Conservation (phyloP, 352 stramenopile species). For the Phytophthora vignae region DNA sequence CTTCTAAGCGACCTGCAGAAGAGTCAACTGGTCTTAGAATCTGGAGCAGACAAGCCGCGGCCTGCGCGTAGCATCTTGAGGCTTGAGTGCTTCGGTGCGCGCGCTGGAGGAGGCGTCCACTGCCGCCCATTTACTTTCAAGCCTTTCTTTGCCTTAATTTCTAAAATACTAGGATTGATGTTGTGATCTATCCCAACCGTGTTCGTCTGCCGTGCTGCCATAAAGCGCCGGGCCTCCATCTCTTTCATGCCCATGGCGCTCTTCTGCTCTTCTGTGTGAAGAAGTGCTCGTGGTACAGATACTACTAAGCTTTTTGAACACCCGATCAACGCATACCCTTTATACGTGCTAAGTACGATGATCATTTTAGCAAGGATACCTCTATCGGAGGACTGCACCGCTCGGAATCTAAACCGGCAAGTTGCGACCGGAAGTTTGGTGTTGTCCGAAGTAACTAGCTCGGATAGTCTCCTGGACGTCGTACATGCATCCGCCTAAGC, state of each 20-base stretch:
- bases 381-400: too few species aligned
- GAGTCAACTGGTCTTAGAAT: constrained; percentile 42
- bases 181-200: constrained; percentile 35
- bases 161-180: constrained; percentile 48
- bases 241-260: not conserved
- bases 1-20: constrained; percentile 74
- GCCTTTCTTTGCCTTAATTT: constrained; percentile 41
- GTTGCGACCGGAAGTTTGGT: too few species aligned
- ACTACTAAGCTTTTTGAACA: too few species aligned
- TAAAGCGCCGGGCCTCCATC: not conserved
- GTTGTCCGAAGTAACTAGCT: too few species aligned
- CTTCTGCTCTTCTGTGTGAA: too few species aligned
- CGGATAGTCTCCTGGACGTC: too few species aligned
- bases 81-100: constrained; percentile 61
- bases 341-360: too few species aligned
- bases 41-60: constrained; percentile 19
- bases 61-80: constrained; percentile 38
- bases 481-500: too few species aligned
- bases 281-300: too few species aligned
- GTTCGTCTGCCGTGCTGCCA: not conserved
- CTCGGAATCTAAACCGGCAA: too few species aligned
- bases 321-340: too few species aligned
- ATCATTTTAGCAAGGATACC: too few species aligned
- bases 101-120: not conserved
- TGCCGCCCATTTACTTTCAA: constrained; percentile 27